These are phyloP conservation scores for Rhytidiadelphus loreus DNA, from an alignment of 225 moss, liverwort and hornwort species.

Conservation along the genomic window DNA sequence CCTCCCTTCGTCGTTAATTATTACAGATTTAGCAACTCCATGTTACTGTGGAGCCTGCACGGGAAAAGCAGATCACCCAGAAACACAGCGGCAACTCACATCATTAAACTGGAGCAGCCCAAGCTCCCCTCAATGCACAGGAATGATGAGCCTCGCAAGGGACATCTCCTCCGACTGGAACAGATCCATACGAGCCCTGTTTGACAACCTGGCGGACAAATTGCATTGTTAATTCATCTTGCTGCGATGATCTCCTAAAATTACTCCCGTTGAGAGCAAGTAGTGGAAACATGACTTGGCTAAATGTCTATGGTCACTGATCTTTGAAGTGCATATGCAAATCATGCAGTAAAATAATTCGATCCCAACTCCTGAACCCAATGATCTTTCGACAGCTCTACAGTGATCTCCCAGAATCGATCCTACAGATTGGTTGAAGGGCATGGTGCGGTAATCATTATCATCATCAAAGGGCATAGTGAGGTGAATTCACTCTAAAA, in stretches of 20 bases:
- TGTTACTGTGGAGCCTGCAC: background rate
- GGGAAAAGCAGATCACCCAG: background rate
- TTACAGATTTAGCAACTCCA: background rate
- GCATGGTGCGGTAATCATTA: background rate
- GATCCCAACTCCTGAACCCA: background rate
- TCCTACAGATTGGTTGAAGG: background rate
- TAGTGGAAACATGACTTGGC: background rate
- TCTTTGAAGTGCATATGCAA: background rate
- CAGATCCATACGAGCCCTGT: conserved; percentile 59
- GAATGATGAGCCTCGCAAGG: conserved; percentile 58
- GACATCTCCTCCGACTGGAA: conserved; percentile 68
- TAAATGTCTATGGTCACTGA: background rate
- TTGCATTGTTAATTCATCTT: background rate
- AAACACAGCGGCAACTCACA: conserved; percentile 19
- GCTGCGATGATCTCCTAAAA: background rate
- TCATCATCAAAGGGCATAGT: background rate
- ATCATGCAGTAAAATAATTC: background rate
- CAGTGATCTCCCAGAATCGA: background rate
- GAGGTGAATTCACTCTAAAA: background rate
- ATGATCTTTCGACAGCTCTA: background rate
- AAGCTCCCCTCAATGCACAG: conserved; percentile 52
- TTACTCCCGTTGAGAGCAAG: background rate
- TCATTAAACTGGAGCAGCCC: conserved; percentile 65
- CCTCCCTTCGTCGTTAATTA: background rate
- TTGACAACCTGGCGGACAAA: background rate